A percentile compares a stretch with the other conserved stretches of the same genome.
These are phyloP conservation scores for Stephanodiscus triporus DNA, from an alignment of 108 stramenopile species.

Conservation along the genomic window DNA sequence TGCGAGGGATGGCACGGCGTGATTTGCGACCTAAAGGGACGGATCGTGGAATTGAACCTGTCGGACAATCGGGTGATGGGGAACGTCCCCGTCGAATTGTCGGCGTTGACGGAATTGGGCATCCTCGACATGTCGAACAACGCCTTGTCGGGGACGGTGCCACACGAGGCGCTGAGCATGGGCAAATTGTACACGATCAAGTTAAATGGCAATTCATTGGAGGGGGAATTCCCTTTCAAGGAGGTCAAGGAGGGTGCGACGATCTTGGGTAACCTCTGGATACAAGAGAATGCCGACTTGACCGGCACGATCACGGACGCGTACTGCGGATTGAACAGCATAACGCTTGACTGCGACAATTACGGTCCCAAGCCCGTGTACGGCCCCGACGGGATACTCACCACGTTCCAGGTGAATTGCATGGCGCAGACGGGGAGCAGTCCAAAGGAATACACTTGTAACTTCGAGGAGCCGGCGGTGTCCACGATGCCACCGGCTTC, in stretches of 20 bases:
- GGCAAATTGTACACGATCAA: constrained; percentile 26
- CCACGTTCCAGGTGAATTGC: constrained; percentile 40
- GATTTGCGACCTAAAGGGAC: constrained; percentile 26
- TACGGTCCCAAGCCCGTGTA: constrained; percentile 39
- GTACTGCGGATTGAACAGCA: constrained; percentile 32
- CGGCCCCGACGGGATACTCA: constrained; percentile 6
- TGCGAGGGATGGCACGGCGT: constrained; percentile 44
- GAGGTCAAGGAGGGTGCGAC: constrained; percentile 17
- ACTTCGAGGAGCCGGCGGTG: constrained; percentile 24
- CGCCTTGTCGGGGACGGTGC: constrained; percentile 27
- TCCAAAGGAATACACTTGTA: constrained; percentile 43
- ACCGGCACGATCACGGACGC: constrained; percentile 32
- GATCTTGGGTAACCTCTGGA: constrained; percentile 35
- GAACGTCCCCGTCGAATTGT: constrained; percentile 27
- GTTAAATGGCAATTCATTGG: constrained; percentile 30
- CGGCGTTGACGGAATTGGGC: constrained; percentile 26
- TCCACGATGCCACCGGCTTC: constrained; percentile 9
- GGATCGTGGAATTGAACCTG: constrained; percentile 33
- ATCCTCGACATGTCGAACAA: constrained; percentile 42
- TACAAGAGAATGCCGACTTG: constrained; percentile 37
- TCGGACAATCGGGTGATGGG: constrained; percentile 25
- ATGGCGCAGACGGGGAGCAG: constrained; percentile 7
- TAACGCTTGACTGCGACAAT: constrained; percentile 48
- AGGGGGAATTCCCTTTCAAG: constrained; percentile 43
- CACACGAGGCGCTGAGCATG: constrained; percentile 16